Conservation (phyloP, 2,329 filamentous ascomycete genomes). For the Diaporthe vaccinii region DNA sequence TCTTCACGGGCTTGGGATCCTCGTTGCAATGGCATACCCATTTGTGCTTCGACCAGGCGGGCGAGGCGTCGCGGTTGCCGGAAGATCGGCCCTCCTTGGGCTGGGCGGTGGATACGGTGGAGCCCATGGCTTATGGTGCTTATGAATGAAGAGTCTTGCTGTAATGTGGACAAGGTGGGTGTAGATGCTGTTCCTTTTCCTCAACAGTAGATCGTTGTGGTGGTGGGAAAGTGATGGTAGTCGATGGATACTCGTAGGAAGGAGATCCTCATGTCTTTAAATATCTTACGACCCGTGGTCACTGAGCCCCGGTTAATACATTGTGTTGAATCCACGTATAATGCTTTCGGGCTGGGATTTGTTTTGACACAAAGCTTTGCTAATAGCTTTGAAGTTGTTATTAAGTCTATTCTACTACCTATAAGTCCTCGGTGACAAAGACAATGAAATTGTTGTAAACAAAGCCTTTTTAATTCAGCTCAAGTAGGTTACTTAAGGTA, state of each 20-base stretch:
- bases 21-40: not conserved
- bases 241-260: too few relatives aligned
- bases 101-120: not conserved
- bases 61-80: too few relatives aligned
- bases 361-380: not conserved
- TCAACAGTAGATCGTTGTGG: not conserved
- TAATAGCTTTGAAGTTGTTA: not conserved
- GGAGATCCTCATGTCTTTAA: not conserved
- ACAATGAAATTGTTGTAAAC: not conserved
- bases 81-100: too few relatives aligned
- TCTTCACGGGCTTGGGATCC: not conserved
- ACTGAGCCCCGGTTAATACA: too few relatives aligned
- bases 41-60: too few relatives aligned
- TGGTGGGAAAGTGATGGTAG: not conserved
- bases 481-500: too few relatives aligned
- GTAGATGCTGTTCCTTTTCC: not conserved
- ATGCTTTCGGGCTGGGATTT: too few relatives aligned
- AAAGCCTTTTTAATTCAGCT: not conserved
- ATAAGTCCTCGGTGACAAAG: not conserved
- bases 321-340: too few relatives aligned
- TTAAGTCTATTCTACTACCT: too few relatives aligned
- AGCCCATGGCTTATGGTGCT: not conserved
- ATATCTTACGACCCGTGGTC: not conserved
- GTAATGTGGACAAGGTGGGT: not conserved
- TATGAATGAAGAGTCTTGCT: not conserved